Conservation (phyloP, 2,329 filamentous ascomycete genomes). For the Fusarium cicatricum region DNA sequence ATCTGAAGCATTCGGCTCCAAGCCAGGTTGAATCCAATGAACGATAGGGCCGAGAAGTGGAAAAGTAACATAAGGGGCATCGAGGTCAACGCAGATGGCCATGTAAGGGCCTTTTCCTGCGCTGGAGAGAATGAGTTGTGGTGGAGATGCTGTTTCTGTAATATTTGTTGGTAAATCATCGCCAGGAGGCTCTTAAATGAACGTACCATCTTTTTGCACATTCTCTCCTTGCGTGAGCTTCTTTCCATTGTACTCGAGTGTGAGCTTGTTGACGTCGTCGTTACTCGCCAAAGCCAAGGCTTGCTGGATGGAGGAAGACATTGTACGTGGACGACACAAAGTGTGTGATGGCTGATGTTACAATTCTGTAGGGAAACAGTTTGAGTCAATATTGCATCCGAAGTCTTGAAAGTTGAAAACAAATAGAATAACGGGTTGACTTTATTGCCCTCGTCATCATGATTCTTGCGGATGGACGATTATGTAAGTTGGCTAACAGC, state of each 20-base stretch:
- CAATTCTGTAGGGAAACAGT: too few species aligned
- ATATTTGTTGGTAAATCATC: background rate
- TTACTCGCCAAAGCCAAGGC: background rate
- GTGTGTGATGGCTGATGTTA: too few species aligned
- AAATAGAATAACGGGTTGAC: too few species aligned
- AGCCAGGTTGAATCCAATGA: slow-evolving; percentile 57
- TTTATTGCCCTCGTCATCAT: background rate
- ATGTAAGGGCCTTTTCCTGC: slow-evolving; percentile 45
- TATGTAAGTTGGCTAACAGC: background rate
- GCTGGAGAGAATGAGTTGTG: slow-evolving; percentile 19
- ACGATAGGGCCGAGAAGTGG: slow-evolving; percentile 54
- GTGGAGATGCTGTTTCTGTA: slow-evolving; percentile 10
- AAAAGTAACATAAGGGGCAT: slow-evolving; percentile 55
- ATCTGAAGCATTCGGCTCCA: slow-evolving; percentile 32
- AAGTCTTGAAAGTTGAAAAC: too few species aligned
- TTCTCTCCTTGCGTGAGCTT: background rate
- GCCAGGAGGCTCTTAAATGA: background rate
- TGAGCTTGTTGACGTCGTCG: background rate
- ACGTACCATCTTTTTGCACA: background rate
- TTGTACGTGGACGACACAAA: background rate
- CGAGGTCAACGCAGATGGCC: slow-evolving; percentile 54
- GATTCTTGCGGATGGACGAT: background rate
- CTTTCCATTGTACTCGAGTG: background rate
- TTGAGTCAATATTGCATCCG: too few species aligned
- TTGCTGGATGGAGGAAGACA: background rate